A percentile compares a stretch with the other conserved stretches of the same genome.
Conservation (phyloP, 1,139 yeast genomes). For the Candida tropicalis region DNA sequence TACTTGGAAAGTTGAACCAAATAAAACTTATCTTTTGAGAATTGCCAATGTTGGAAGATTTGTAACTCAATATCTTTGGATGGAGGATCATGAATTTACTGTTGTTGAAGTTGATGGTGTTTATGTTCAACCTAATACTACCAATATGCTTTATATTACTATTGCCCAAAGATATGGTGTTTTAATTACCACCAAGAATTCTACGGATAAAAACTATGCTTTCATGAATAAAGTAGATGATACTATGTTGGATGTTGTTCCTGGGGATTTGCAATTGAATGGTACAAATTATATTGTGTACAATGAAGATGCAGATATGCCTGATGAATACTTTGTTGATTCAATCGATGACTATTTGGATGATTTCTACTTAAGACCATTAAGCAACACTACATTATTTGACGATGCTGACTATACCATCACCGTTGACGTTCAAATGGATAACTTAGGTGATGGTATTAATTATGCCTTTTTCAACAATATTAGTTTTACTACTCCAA, state of each 20-base stretch:
- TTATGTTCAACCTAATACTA: conserved; percentile 55
- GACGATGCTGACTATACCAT: conserved; percentile 67
- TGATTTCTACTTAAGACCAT: conserved; percentile 59
- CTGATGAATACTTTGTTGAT: conserved; percentile 28
- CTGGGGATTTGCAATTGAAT: conserved; percentile 53
- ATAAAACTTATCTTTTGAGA: conserved; percentile 63
- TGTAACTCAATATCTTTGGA: conserved; percentile 67
- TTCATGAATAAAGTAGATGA: conserved; percentile 64
- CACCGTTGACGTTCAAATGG: conserved; percentile 63
- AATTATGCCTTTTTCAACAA: conserved; percentile 78
- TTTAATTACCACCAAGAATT: conserved; percentile 56
- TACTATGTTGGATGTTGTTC: conserved; percentile 66
- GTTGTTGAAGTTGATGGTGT: conserved; percentile 79
- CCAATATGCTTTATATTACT: conserved; percentile 60
- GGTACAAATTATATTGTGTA: conserved; percentile 59
- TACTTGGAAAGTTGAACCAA: conserved; percentile 60
- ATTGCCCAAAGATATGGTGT: conserved; percentile 75
- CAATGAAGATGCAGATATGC: conserved; percentile 32
- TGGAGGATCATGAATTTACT: conserved; percentile 68
- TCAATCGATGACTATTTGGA: conserved; percentile 40
- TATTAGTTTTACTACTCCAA: conserved; percentile 61
- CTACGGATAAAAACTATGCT: conserved; percentile 55
- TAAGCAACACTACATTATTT: conserved; percentile 37
- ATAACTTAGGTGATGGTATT: conserved; percentile 69
- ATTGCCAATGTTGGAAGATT: conserved; percentile 69